Percentiles rank a stretch among this genome's conserved stretches.
These are phyloP conservation scores for Cladophialophora bantiana DNA, from an alignment of 2,329 filamentous ascomycete genomes.

Conservation along the genomic window DNA sequence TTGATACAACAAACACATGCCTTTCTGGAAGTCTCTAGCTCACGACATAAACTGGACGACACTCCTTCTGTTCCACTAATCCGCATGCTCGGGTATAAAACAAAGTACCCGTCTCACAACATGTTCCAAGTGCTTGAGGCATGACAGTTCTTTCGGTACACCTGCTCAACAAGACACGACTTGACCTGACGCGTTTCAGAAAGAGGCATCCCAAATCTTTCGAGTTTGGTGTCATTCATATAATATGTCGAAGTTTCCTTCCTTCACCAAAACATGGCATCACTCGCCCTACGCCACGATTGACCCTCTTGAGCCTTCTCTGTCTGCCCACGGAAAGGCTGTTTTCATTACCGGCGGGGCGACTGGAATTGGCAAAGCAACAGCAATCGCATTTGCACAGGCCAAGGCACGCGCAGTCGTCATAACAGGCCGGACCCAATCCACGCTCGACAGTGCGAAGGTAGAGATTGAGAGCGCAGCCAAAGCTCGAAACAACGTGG, in stretches of 20 bases:
- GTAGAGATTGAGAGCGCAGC: conserved; percentile 16
- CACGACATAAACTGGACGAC: background rate
- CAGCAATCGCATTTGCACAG: conserved; percentile 19
- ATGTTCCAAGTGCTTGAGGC: background rate
- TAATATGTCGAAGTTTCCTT: conserved; percentile 17
- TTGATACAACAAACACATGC: background rate
- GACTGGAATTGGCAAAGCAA: conserved; percentile 22
- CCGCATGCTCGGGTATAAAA: background rate
- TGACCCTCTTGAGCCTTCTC: background rate
- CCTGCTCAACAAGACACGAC: background rate
- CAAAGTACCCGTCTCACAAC: background rate
- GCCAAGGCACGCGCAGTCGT: conserved; percentile 10
- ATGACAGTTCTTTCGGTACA: background rate
- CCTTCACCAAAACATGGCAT: conserved; percentile 22
- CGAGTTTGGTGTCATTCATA: background rate
- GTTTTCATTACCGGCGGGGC: conserved; percentile 16
- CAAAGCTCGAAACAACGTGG: background rate
- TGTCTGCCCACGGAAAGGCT: conserved; percentile 18
- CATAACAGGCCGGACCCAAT: conserved; percentile 16
- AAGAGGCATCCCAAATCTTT: too few relatives aligned
- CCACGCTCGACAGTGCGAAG: conserved; percentile 15
- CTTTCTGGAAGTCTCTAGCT: background rate
- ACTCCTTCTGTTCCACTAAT: background rate
- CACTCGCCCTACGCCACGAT: conserved; percentile 6
- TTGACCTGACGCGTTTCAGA: background rate